Evolutionary conservation across 371 early-diverging fungal species (phyloP), one percentile per base, ranked within the genome.

Genomic region (Mortierella sp.): DNA sequence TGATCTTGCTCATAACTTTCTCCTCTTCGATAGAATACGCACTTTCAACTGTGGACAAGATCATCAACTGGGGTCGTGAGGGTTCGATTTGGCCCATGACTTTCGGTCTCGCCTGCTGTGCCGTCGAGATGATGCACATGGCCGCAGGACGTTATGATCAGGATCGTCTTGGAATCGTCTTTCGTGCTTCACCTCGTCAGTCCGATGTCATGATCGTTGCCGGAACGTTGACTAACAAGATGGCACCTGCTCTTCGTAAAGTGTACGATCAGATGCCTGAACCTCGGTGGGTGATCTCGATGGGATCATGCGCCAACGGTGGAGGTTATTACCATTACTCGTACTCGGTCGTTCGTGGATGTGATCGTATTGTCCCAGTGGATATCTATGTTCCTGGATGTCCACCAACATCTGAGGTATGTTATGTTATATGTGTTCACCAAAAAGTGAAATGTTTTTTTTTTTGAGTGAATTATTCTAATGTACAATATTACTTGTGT

Each of bases 121-220:
- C 98, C 78, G 84, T 93, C 60, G 95, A 94, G 86, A 94, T 94
- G 94, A 97, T 97, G 98, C 98, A 98, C 86, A 97, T 96, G 92
- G 97, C 98, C 41, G 93, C 96, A 30, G 90, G 96, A 43, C 91
- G 98, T 64, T 98, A 98, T 79, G 98, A 98, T 86, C 97, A 97
- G 89, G 98, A 98, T 88, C 94, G 98, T 79, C 81, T 95, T 62
- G 97, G 97, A 82, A 95, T 98, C 81, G 93, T 98, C 56, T 97
- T 97, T 86, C 93, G 98, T 83, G 98, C 98, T 28, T 91, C 96
- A 15, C 98, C 98, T 27, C 94, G 98, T 82, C 98, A 98, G 86
- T 92, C 96, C 31, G 99, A 98, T 86, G 95, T 97, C 57, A 97
- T 98, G 98, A 98, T 98, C 84, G 98, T 98, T 53, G 99, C 99